Base-by-base conservation (phyloP, 2,329 filamentous ascomycete genomes). In the Pseudopithomyces chartarum region DNA sequence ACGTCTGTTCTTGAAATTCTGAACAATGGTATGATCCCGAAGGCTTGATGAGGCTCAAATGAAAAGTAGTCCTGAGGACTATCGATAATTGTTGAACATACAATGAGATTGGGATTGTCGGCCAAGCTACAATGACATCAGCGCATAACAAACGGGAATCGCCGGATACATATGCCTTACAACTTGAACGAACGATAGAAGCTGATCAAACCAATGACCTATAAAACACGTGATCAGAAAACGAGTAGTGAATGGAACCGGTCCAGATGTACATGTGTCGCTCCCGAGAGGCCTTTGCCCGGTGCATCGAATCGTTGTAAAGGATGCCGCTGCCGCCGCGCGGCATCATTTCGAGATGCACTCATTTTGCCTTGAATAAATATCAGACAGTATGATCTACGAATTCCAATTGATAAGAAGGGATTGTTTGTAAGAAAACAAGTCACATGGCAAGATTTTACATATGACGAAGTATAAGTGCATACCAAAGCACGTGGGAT, bases 241-340 rank as follows among this genome's bases (percentile, higher is more conserved):
- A 44, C 10, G 6, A 15, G 10, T 26, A 33, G 17, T 33, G 3
- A 36, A 19, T 26, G 29, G 10, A 15, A 17, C 15, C 15, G 2
- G 38, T 40, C 13, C 2, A 40, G 40, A 63, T 61, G 48, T 55
- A 81, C 73, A 73, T 92, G 90, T 40, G 91, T 72, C 10, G 85
- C 57, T 20, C 88, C 82, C 2, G 89, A 91, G 55, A 85, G 65
- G 39, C 82, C 82, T 56, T 84, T 84, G 1, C 87, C 88, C 0
- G 90, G 90, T 57, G 89, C 87, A 2, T 81, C 69, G 19, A 91
- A 76, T 38, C 87, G 81, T 74, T 92, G 89, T 4, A 90, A 81
- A 42, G 84, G 85, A 76, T 91, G 88, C 44, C 68, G 73, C 48
- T 69, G 66, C 49, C 76, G 60, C 57, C 65, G 54, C 32, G 59